phyloP scores from a whole-genome alignment of 129 eudicot genomes.

The Helichrysum umbraculigerum region DNA sequence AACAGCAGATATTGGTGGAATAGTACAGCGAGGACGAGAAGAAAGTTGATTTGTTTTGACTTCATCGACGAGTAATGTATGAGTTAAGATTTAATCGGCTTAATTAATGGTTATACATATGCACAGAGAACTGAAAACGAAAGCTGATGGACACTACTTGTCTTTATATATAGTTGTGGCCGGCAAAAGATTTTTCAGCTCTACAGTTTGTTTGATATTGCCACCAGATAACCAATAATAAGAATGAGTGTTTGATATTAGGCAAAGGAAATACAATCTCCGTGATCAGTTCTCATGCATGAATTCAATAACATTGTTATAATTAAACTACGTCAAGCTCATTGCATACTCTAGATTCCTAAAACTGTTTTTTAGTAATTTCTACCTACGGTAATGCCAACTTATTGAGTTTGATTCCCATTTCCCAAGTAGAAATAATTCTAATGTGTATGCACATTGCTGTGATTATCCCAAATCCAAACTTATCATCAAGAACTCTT shows the following conservation, averaged over 20 bases:
- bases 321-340: background rate
- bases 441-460: background rate
- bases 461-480: background rate
- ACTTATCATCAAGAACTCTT: background rate
- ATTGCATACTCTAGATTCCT: background rate
- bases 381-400: background rate
- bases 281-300: background rate
- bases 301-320: background rate
- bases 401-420: background rate
- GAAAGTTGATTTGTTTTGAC: constrained; percentile 36
- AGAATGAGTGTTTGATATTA: no score
- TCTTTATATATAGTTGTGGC: no score
- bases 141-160: background rate
- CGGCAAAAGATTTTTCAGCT: no score
- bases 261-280: no score
- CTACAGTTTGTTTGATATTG: no score
- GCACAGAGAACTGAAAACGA: no score
- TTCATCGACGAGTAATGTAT: constrained; percentile 25
- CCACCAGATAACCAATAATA: no score
- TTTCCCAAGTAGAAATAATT: background rate
- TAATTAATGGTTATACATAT: no score
- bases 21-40: constrained; percentile 37
- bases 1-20: constrained; percentile 21
- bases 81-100: no score
- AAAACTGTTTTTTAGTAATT: background rate